Percentiles rank a stretch among this genome's conserved stretches.
phyloP scores from a whole-genome alignment of 345 rosid species.

The Crucihimalaya himalaica region DNA sequence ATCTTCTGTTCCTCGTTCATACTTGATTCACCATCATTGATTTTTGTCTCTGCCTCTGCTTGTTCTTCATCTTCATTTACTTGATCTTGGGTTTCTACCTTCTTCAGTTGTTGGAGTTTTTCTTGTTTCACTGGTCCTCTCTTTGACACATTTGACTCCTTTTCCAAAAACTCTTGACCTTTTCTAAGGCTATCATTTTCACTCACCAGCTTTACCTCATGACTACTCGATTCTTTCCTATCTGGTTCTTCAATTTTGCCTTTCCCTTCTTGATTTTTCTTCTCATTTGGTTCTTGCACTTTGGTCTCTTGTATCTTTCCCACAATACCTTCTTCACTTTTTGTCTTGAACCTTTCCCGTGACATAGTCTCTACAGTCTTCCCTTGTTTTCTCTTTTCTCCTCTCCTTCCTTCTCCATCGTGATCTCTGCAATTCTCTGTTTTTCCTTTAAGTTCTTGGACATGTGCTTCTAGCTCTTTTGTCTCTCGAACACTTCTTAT shows the following conservation, averaged over 20 bases:
- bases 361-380: conserved; percentile 1
- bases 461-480: neutral
- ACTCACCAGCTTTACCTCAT: neutral
- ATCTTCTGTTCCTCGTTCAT: neutral
- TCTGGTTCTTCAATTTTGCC: neutral
- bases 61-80: neutral
- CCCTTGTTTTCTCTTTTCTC: neutral
- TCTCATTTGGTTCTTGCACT: conserved; percentile 4
- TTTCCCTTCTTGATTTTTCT: conserved; percentile 3
- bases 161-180: conserved; percentile 5
- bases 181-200: conserved; percentile 7
- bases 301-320: neutral
- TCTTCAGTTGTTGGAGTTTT: neutral
- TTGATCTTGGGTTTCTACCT: neutral
- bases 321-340: neutral
- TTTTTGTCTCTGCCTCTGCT: neutral
- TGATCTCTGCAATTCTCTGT: neutral
- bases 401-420: neutral
- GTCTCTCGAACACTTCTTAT: neutral
- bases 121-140: conserved; percentile 18
- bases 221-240: neutral
- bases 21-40: neutral
- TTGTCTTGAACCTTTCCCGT: neutral
- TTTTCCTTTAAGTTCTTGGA: conserved; percentile 12
- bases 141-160: conserved; percentile 2